phyloP scores from a whole-genome alignment of 2,329 filamentous ascomycete species.

The Aspergillus oerlinghausenensis region DNA sequence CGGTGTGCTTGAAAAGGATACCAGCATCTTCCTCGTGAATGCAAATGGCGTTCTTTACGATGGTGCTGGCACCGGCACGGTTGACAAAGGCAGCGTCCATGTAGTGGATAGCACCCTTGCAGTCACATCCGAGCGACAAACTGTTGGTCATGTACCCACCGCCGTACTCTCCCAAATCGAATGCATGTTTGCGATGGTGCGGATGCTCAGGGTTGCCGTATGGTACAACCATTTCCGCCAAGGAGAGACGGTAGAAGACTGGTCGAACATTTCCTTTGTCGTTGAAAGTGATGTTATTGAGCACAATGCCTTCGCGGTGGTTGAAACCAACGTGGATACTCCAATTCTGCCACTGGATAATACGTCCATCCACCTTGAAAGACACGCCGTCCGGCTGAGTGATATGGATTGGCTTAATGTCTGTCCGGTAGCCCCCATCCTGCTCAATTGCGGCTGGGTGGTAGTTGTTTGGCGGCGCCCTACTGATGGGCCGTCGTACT shows the following conservation, averaged over 20 bases:
- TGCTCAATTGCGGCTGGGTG: slow-evolving; percentile 67
- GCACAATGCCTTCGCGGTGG: slow-evolving; percentile 83
- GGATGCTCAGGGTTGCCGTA: slow-evolving; percentile 46
- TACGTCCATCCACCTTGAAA: slow-evolving; percentile 70
- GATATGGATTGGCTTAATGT: slow-evolving; percentile 82
- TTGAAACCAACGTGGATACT: slow-evolving; percentile 92
- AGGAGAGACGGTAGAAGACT: slow-evolving; percentile 81
- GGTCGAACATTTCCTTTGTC: slow-evolving; percentile 74
- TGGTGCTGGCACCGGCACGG: slow-evolving; percentile 66
- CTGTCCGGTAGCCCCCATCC: slow-evolving; percentile 68
- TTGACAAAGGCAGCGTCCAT: slow-evolving; percentile 84
- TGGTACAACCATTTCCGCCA: slow-evolving; percentile 74
- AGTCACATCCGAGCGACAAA: slow-evolving; percentile 43
- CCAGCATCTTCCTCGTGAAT: slow-evolving; percentile 92
- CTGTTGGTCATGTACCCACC: slow-evolving; percentile 48
- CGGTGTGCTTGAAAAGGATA: slow-evolving; percentile 89
- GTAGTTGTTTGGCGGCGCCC: slow-evolving; percentile 72
- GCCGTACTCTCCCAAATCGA: slow-evolving; percentile 45
- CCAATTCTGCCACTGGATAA: slow-evolving; percentile 89
- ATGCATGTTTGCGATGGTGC: slow-evolving; percentile 47
- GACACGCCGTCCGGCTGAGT: slow-evolving; percentile 86
- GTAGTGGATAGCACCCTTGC: slow-evolving; percentile 69
- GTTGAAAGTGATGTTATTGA: slow-evolving; percentile 86
- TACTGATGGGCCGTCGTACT: slow-evolving; percentile 69
- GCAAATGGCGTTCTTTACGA: slow-evolving; percentile 90